These are phyloP conservation scores for Xenosphaeropsis pyriputrescens DNA, from an alignment of 2,329 filamentous ascomycete species.

Conservation along the genomic window DNA sequence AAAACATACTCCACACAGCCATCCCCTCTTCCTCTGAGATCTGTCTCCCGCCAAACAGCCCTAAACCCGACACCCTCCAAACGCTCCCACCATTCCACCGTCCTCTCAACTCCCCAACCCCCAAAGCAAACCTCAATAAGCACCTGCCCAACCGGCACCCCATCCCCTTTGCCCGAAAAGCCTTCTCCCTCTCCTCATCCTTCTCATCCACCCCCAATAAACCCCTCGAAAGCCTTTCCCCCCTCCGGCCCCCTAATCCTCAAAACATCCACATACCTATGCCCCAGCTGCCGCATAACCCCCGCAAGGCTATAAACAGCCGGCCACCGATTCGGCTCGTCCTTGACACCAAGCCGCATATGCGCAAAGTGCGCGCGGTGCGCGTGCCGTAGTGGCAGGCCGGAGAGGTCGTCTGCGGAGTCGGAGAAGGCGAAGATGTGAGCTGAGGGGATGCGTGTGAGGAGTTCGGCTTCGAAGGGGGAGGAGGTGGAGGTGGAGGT, in stretches of 20 bases:
- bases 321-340: constrained; percentile 13
- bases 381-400: constrained; percentile 4
- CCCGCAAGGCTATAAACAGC: constrained; percentile 21
- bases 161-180: too few relatives aligned
- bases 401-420: constrained; percentile 19
- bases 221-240: constrained; percentile 13
- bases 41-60: constrained; percentile 15
- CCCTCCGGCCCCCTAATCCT: constrained; percentile 24
- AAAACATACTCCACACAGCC: constrained; percentile 16
- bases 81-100: constrained; percentile 16
- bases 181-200: constrained; percentile 2
- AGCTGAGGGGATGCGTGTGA: constrained; percentile 20
- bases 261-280: constrained; percentile 23
- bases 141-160: constrained; percentile 13
- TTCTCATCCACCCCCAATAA: constrained; percentile 12
- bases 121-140: constrained; percentile 16
- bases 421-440: constrained; percentile 25
- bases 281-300: constrained; percentile 22
- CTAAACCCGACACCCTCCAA: constrained; percentile 15
- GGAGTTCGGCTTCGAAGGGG: constrained; percentile 23
- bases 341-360: constrained; percentile 17
- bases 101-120: constrained; percentile 8
- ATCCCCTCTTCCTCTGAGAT: constrained; percentile 12
- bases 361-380: constrained; percentile 19
- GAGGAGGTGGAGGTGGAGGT: too few relatives aligned